Evolutionary conservation across 2,329 filamentous ascomycete genomes (phyloP).

Genomic region (Biscogniauxia mediterranea): DNA sequence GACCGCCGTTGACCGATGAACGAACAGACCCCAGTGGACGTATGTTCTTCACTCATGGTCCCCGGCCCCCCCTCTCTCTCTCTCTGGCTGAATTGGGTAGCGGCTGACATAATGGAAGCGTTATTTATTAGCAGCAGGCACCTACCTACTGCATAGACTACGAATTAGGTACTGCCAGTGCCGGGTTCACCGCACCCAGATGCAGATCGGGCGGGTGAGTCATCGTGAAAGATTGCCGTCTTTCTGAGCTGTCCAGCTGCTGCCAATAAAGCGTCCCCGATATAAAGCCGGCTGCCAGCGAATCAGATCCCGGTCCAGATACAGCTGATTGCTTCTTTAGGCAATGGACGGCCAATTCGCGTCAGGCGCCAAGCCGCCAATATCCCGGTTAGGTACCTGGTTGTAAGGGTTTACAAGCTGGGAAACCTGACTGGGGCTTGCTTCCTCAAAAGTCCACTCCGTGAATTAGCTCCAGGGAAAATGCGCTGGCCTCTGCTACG

Average conservation of each 20-base stretch:
- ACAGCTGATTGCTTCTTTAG: background rate
- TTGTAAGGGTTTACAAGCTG: background rate
- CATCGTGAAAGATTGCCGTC: background rate
- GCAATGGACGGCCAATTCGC: background rate
- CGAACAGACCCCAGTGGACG: background rate
- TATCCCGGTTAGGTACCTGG: background rate
- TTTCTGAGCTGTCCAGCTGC: background rate
- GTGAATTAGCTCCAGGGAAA: background rate
- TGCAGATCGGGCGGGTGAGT: background rate
- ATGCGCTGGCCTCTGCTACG: background rate
- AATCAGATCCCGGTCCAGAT: background rate
- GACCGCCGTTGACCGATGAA: background rate
- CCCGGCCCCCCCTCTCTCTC: too few relatives aligned
- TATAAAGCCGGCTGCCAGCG: background rate
- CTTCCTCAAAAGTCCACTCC: background rate
- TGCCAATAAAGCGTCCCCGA: background rate
- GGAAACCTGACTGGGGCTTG: too few relatives aligned
- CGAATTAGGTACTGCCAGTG: background rate
- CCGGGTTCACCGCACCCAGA: background rate
- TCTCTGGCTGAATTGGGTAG: background rate
- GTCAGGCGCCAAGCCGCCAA: background rate
- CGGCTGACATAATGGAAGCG: background rate
- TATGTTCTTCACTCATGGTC: background rate
- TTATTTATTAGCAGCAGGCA: too few relatives aligned
- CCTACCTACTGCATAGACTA: too few relatives aligned